Evolutionary conservation across 345 rosid species (phyloP), one percentile per base, ranked within the genome.

Genomic region (Linum lewisii): DNA sequence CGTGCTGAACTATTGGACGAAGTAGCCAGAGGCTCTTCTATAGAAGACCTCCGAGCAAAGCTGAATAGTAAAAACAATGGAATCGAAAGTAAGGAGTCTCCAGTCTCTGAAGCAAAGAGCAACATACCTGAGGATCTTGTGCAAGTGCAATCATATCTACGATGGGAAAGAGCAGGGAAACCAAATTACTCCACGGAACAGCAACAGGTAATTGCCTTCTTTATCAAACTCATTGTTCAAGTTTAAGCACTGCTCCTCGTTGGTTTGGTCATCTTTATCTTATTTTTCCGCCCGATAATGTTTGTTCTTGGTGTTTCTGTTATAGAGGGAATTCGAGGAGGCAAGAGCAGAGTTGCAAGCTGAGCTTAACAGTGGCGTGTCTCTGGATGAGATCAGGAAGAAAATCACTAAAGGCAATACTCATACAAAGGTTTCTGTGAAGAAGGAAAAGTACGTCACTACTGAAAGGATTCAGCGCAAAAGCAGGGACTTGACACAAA

Each of bases 91-190:
- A 74, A 73, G 72, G 81, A 61, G 66, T 63, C 76, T 54, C 51
- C 80, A 58, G 60, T 51, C 47, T 36, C 62, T 66, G 80, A 66
- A 68, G 59, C 51, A 34, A 69, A 60, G 67, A 69, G 51, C 56
- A 65, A 69, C 62, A 74, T 78, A 70, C 94, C 89, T 21, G 76
- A 78, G 63, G 85, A 83, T 56, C 84, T 83, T 53, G 80, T 74
- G 29, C 90, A 80, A 67, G 52, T 78, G 56, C 94, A 86, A 73
- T 62, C 94, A 55, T 86, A 73, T 62, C 55, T 86, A 70, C 73
- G 87, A 50, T 86, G 94, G 94, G 94, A 86, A 69, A 86, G 74
- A 69, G 85, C 89, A 37, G 89, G 94, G 61, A 86, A 81, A 72
- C 94, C 87, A 23, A 73, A 55, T 70, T 86, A 75, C 74, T 73